phyloP scores from a whole-genome alignment of 2,329 filamentous ascomycete genomes.

The Xylaria sp. region DNA sequence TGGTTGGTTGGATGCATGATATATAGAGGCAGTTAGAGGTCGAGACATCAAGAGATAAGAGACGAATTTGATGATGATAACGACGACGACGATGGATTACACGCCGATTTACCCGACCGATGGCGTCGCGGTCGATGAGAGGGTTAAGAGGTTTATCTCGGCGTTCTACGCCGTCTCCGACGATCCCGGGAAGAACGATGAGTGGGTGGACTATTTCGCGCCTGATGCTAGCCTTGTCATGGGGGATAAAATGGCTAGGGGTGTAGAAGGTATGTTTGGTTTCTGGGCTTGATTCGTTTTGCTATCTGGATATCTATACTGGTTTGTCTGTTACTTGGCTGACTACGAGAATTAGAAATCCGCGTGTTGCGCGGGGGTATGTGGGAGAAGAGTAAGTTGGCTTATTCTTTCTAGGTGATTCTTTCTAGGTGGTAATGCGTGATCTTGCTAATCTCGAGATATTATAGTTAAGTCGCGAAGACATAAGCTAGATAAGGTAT shows the following conservation, averaged over 20 bases:
- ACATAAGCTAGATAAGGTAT: conserved; percentile 57
- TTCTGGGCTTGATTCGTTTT: neutral
- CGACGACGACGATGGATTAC: conserved; percentile 41
- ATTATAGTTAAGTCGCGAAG: conserved; percentile 51
- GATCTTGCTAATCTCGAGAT: conserved; percentile 40
- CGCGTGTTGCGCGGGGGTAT: conserved; percentile 55
- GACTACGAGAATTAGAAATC: conserved; percentile 51
- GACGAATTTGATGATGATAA: too few relatives aligned
- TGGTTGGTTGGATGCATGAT: neutral
- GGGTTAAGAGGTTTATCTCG: conserved; percentile 53
- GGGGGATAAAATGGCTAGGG: conserved; percentile 54
- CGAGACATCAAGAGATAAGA: too few relatives aligned
- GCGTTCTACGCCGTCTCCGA: conserved; percentile 60
- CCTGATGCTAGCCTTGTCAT: conserved; percentile 57
- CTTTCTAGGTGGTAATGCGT: neutral
- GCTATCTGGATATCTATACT: neutral
- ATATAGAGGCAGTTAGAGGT: too few relatives aligned
- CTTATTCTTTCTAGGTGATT: neutral
- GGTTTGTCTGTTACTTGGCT: neutral
- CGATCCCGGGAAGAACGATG: conserved; percentile 54
- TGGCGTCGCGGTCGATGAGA: conserved; percentile 34
- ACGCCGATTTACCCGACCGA: conserved; percentile 46
- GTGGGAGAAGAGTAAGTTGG: conserved; percentile 33
- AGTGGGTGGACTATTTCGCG: conserved; percentile 58
- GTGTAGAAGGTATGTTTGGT: conserved; percentile 49